Evolutionary conservation across 139 green algal genomes (phyloP), one percentile per base, ranked within the genome.

Genomic region (Micractinium sp.): DNA sequence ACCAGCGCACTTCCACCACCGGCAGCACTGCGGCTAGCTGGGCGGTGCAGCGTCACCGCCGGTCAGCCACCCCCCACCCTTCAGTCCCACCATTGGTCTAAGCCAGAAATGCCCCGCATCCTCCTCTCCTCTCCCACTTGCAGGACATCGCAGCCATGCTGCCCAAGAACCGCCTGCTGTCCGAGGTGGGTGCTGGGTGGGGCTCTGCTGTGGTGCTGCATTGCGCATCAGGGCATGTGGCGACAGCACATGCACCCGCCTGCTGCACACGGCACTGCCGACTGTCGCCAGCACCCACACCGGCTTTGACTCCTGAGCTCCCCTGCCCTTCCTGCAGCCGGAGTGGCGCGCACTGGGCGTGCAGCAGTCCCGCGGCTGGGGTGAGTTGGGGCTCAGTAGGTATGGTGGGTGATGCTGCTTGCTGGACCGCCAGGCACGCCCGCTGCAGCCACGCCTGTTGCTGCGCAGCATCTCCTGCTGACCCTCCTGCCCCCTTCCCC

Each of bases 311-410:
- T 25, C 18, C 76, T 35, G 20, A 19, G 31, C 35, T 23, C 1
- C 0, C 76, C 20, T 75, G 23, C 53, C 86, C 14, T 18, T n/a
- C 36, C 29, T 90, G 77, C 95, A 99, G 97, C 90, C 92, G 3
- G 98, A 99, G 86, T 99, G 98, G 98, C 93, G 98, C 14, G 92
- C 91, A 22, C 85, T 99, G 16, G 98, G 98, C 56, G 96, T 99
- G 38, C 97, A 99, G 94, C 98, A 99, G 92, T 98, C 95, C 0
- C 92, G 96, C 7, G 98, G 98, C 47, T 99, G 98, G 98, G 86
- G 78, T 84, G 41, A 84, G 78, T 36, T 25, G 27, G 23, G 14
- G 77, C 27, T 33, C 1, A 3, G 36, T 25, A 23, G 27, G 14
- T 4, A 56, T 2, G 38, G 39, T 13, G 18, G 12, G 22, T 5